Base-by-base conservation (phyloP, 805 yeast species). In the Kazachstania kunashirensis region DNA sequence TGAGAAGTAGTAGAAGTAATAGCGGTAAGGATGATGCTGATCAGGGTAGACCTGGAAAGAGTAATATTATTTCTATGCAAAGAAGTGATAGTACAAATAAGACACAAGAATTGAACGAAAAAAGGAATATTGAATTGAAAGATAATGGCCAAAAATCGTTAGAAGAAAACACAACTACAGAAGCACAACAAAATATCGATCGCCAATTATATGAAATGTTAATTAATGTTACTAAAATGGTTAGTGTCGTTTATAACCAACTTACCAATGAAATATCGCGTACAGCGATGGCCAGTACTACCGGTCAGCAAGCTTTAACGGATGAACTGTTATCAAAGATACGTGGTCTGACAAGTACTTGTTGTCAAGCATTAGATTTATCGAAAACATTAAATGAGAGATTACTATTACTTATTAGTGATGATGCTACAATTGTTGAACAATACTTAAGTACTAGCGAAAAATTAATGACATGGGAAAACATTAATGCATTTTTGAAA, bases 281-380 rank as follows among this genome's bases (percentile, higher is more conserved):
- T 45, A 74, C 77, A 47, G 84, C 86, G 0, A 61, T 73, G 15
- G 75, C 67, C 2, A 62, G 68, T 37, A 70, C 79, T 4, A 55
- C 49, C 39, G 55, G 55, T 19, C 64, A 61, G 17, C 59, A 54
- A 34, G 57, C 67, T 6, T 50, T 70, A 24, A 45, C 53, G 4
- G 55, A 48, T 30, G 44, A 46, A 20, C 38, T 49, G 17, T 77
- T 83, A 1, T 52, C 68, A 5, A 80, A 79, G 47, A 80, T 85
- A 23, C 77, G 78, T 46, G 95, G 85, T 33, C 65, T 88, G 33
- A 79, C 94, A 0, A 69, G 67, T 31, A 80, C 84, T 10, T 85
- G 95, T 53, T 73, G 82, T 38, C 65, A 75, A 14, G 83, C 95
- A 1, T 78, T 82, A 71, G 95, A 84, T n/a, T 71, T 81, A 29